Percentiles rank a stretch among this genome's conserved stretches.
These are phyloP conservation scores for Closterium sp. DNA, from an alignment of 139 green algal species.

Conservation along the genomic window DNA sequence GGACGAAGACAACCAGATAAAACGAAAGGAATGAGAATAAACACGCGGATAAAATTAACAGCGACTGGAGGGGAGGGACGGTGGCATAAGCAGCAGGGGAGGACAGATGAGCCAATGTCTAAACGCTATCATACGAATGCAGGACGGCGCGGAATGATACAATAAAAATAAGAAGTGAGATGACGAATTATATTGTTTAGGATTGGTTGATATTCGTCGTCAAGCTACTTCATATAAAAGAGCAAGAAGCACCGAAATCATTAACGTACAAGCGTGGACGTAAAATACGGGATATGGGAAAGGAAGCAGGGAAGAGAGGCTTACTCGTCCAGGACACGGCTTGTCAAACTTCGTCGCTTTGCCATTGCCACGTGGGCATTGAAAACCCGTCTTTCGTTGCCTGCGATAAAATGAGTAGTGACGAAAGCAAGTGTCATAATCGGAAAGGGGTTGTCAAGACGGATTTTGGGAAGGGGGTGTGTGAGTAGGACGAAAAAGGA, in stretches of 20 bases:
- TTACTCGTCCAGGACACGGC: constrained; percentile 75
- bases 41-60: too few relatives aligned
- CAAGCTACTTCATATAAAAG: neutral
- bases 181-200: too few relatives aligned
- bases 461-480: neutral
- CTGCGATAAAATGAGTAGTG: constrained; percentile 39
- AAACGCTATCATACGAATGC: too few relatives aligned
- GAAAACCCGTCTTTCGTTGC: constrained; percentile 89
- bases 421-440: neutral
- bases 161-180: too few relatives aligned
- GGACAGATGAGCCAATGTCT: too few relatives aligned
- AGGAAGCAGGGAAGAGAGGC: constrained; percentile 5
- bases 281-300: too few relatives aligned
- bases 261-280: neutral
- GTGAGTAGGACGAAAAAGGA: neutral
- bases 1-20: neutral
- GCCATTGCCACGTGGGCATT: constrained; percentile 78
- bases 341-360: constrained; percentile 64
- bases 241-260: neutral
- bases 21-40: neutral
- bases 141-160: too few relatives aligned
- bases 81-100: too few relatives aligned
- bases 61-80: too few relatives aligned
- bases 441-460: neutral
- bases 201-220: too few relatives aligned